Base-by-base conservation (phyloP, 352 stramenopile species). In the Phytophthora pluvialis region DNA sequence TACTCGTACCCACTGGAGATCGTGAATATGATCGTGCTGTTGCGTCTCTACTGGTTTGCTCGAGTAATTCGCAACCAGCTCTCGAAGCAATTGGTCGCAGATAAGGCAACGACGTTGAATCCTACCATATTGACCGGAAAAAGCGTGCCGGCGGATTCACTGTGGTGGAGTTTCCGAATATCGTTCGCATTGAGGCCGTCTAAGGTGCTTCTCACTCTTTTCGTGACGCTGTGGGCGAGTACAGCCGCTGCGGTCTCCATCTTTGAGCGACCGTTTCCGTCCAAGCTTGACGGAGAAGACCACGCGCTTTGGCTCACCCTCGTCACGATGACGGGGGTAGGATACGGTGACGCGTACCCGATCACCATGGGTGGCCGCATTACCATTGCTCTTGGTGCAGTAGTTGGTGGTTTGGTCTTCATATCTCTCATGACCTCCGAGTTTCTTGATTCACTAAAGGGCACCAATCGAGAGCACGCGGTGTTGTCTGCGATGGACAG, bases 1-100 rank as follows among this genome's bases (percentile, higher is more conserved):
- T 90, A 90, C 45, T 57, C 54, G 7, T 90, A 90, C 32, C 79
- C 79, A 12, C 46, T 86, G 26, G 81, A 90, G 65, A 79, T 90
- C 5, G 38, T 87, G 25, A 90, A 90, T 63, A 78, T 90, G 51
- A 12, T 79, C 15, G 80, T 88, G 18, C 52, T 90, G 28, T 48
- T 82, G 28, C 80, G 81, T 18, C 67, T 90, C 12, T 90, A 90
- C 52, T 88, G 80, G 75, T 70, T 86, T 51, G 67, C 67, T n/a
- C 78, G 81, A 5, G 50, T 84, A 11, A 58, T 89, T 36, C 80
- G 80, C 28, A 88, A 88, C 62, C 64, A 68, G 9, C 40, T 90
- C 6, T 69, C 81, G 39, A 72, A 77, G 12, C 60, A 73, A 49
- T 25, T 86, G 7, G 59, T 78, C 16, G 43, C 52, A 0, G 64